Evolutionary conservation across 2,329 filamentous ascomycete species (phyloP).

Genomic region (Lecanoromycetidae sp.): DNA sequence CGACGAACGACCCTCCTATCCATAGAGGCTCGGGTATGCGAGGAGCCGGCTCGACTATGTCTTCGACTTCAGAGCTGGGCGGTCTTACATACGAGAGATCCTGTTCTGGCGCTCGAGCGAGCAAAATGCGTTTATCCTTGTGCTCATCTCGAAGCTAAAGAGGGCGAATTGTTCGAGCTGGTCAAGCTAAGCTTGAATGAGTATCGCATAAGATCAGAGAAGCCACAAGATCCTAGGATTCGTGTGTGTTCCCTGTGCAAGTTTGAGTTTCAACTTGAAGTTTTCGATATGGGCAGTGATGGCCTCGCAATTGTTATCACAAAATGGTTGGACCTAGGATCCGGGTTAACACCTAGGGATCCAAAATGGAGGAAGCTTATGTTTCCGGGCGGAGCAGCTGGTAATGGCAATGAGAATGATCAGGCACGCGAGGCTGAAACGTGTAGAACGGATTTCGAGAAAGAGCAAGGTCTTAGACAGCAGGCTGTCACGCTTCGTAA

Average conservation of each 20-base stretch:
- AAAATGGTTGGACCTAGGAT: slow-evolving; percentile 8
- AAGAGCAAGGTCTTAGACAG: background rate
- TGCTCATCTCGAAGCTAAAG: background rate
- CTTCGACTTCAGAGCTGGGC: background rate
- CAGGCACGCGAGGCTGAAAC: slow-evolving; percentile 1
- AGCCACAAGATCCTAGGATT: background rate
- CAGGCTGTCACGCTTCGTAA: background rate
- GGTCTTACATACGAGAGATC: background rate
- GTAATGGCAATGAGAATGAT: background rate
- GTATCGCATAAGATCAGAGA: background rate
- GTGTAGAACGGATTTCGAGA: background rate
- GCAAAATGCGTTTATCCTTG: background rate
- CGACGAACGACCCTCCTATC: background rate
- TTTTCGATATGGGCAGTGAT: background rate
- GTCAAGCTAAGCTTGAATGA: background rate
- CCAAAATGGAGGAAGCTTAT: background rate
- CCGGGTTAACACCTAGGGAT: slow-evolving; percentile 3
- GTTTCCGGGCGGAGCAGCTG: background rate
- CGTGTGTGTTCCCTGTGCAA: background rate
- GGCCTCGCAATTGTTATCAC: slow-evolving; percentile 7
- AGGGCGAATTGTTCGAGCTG: background rate
- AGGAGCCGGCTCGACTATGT: background rate
- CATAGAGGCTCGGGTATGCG: background rate
- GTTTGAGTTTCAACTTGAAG: background rate
- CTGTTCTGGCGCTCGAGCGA: background rate